A percentile compares a stretch with the other conserved stretches of the same genome.
phyloP scores from a whole-genome alignment of 2,329 filamentous ascomycete genomes.

The Aureobasidium vineae region DNA sequence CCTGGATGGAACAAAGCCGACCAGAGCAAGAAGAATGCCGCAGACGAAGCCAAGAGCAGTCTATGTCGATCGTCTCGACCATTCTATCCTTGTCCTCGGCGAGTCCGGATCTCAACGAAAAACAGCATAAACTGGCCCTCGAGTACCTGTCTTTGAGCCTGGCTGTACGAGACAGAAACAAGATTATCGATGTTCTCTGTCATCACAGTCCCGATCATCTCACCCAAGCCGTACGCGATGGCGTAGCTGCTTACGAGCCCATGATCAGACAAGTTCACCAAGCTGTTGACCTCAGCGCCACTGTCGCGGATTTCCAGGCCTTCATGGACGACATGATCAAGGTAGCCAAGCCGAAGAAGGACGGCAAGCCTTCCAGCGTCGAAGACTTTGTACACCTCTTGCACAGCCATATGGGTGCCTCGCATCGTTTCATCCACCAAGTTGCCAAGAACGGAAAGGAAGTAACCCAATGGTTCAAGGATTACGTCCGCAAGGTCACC shows the following conservation, averaged over 20 bases:
- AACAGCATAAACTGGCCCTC: conserved; percentile 63
- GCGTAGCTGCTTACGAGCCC: conserved; percentile 67
- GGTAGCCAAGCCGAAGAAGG: conserved; percentile 41
- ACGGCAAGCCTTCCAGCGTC: conserved; percentile 54
- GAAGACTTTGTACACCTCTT: conserved; percentile 70
- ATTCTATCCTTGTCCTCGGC: conserved; percentile 59
- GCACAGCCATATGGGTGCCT: conserved; percentile 59
- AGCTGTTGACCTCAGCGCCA: conserved; percentile 67
- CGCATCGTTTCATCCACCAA: conserved; percentile 70
- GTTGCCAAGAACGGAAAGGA: conserved; percentile 66
- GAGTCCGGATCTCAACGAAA: conserved; percentile 52
- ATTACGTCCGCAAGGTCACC: conserved; percentile 60
- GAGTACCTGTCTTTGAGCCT: conserved; percentile 71
- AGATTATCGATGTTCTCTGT: conserved; percentile 66
- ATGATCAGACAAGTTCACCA: conserved; percentile 71
- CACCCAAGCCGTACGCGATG: conserved; percentile 65
- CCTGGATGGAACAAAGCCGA: conserved; percentile 54
- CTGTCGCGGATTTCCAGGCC: conserved; percentile 63
- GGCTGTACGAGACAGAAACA: conserved; percentile 69
- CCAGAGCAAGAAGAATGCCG: conserved; percentile 60
- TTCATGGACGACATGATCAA: conserved; percentile 72
- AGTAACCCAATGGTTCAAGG: conserved; percentile 59
- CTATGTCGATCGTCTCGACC: conserved; percentile 62
- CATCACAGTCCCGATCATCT: conserved; percentile 67
- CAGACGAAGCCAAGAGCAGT: conserved; percentile 51